Evolutionary conservation across 306 rosid genomes (phyloP).

Genomic region (Rosa chinensis): DNA sequence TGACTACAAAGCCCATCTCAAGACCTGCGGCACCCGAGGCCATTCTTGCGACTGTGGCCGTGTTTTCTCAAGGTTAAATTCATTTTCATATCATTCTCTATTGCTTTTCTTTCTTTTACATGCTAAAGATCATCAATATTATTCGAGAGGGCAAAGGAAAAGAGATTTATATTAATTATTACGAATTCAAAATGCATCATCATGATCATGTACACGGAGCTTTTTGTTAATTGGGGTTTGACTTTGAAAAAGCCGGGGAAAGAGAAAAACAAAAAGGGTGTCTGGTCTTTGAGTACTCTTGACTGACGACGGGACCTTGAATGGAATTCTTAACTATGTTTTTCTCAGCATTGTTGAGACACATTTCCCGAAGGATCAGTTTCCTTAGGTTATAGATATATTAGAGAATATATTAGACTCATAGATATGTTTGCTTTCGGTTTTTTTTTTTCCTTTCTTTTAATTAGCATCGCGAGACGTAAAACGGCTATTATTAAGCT

Average conservation of each 20-base stretch:
- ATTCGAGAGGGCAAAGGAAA: not conserved
- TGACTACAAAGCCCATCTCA: slow-evolving; percentile 95
- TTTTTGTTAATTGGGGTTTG: slow-evolving; percentile 50
- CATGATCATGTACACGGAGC: not conserved
- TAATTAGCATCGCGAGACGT: slow-evolving; percentile 32
- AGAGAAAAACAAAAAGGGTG: slow-evolving; percentile 24
- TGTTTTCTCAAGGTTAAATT: slow-evolving; percentile 73
- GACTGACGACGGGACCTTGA: slow-evolving; percentile 61
- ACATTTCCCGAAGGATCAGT: slow-evolving; percentile 25
- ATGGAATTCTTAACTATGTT: slow-evolving; percentile 25
- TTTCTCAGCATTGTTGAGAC: slow-evolving; percentile 4
- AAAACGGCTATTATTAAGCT: not conserved
- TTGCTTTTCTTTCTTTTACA: not conserved
- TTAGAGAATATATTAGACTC: not conserved
- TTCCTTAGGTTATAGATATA: slow-evolving; percentile 30
- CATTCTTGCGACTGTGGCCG: slow-evolving; percentile 99
- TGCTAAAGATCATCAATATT: not conserved
- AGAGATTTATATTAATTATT: not conserved
- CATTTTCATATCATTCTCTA: not conserved
- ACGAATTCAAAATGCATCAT: slow-evolving; percentile 8
- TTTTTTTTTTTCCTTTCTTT: slow-evolving; percentile 21
- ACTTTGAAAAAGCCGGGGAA: slow-evolving; percentile 35
- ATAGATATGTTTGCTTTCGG: slow-evolving; percentile 4
- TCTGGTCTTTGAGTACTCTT: slow-evolving; percentile 8
- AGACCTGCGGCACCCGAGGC: slow-evolving; percentile 95